Evolutionary conservation across 306 rosid genomes (phyloP).

Genomic region (Lotus japonicus): DNA sequence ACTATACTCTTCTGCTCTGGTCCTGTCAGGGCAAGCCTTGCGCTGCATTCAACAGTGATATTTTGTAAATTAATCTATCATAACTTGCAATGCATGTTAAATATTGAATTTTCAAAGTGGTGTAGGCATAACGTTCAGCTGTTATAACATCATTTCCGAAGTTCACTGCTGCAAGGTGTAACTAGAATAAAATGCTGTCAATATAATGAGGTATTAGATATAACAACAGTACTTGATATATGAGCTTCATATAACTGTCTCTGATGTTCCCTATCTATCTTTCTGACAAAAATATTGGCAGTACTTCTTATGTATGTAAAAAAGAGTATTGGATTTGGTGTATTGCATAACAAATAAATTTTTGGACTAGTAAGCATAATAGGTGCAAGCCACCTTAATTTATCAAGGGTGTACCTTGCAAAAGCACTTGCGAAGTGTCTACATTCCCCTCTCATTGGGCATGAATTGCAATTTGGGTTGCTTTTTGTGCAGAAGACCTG

Average conservation of each 20-base stretch:
- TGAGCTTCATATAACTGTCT: neutral
- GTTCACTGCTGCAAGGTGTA: neutral
- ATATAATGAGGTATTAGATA: neutral
- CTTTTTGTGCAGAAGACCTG: slow-evolving; percentile 91
- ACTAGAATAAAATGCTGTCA: neutral
- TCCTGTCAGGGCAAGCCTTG: slow-evolving; percentile 86
- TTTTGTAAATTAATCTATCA: slow-evolving; percentile 28
- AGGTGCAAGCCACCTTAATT: neutral
- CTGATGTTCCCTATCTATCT: neutral
- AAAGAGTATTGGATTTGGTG: neutral
- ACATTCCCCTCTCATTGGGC: slow-evolving; percentile 96
- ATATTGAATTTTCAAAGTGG: slow-evolving; percentile 14
- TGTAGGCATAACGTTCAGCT: neutral
- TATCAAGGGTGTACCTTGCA: slow-evolving; percentile 56
- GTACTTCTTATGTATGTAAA: neutral
- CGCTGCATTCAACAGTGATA: slow-evolving; percentile 50
- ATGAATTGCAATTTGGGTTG: slow-evolving; percentile 88
- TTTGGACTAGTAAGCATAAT: neutral
- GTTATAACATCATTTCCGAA: slow-evolving; percentile 4
- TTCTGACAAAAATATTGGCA: neutral
- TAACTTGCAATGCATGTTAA: slow-evolving; percentile 4
- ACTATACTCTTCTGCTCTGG: slow-evolving; percentile 62
- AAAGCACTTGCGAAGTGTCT: slow-evolving; percentile 94
- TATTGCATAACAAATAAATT: neutral
- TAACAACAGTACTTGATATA: neutral